Base-by-base conservation (phyloP, 352 stramenopile species). In the Albugo candida region DNA sequence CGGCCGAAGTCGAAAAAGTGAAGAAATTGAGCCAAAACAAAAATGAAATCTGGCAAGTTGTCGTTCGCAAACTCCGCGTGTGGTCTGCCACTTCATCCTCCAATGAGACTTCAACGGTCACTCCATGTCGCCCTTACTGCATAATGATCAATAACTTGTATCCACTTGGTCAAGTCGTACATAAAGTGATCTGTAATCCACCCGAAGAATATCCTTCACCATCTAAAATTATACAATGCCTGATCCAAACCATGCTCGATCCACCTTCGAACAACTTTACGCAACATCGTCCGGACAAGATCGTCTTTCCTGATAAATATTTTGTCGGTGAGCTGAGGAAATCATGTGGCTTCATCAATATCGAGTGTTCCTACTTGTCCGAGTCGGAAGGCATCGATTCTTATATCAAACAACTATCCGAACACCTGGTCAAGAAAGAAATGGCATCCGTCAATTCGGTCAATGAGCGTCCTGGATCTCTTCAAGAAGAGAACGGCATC, bases 81-180 rank as follows among this genome's bases (percentile, higher is more conserved):
- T 91, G 77, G 77, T 86, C 74, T 50, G 77, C 77, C 34, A 84
- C 77, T 4, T 86, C 70, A 47, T 35, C 52, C 0, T 70, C 68
- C n/a, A 67, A 61, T 2, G 70, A 55, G 0, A 70, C 82, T 6
- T 49, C 55, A 1, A 66, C 83, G 18, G 72, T 70, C 1, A 66
- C 81, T 47, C 74, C 77, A 13, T 86, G 74, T 49, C 72, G 77
- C 16, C 77, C 77, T 13, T 91, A 86, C 69, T 85, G 73, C 44
- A 77, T 91, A 21, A 54, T 91, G 12, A 73, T 91, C 36, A 91
- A 91, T 58, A 91, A 91, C 42, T 58, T 91, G 17, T 91, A 91
- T 52, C 77, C 77, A 5, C 45, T 87, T 14, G 77, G 77, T 17
- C 77, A 91, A 61, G 77, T 91, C 31, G 65, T 91, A 41, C 78